These are phyloP conservation scores for Russula ochroleuca DNA, from an alignment of 768 basidiomycete genomes.

Conservation along the genomic window DNA sequence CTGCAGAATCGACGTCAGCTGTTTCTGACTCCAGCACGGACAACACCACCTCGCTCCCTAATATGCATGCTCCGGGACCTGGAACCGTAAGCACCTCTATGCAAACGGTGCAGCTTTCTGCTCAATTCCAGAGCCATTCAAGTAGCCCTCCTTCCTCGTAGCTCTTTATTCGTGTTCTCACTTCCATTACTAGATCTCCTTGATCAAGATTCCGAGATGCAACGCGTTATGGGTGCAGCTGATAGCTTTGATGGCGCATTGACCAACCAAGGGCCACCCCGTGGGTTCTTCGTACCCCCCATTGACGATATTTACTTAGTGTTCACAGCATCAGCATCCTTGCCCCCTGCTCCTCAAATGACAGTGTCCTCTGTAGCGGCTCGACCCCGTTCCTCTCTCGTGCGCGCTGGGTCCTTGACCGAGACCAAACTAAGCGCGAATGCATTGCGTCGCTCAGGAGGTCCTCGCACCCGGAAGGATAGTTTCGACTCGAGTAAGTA, in stretches of 20 bases:
- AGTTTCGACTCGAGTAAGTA: conserved; percentile 21
- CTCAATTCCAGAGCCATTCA: conserved; percentile 23
- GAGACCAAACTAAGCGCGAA: conserved; percentile 22
- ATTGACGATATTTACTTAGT: neutral
- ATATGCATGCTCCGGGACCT: conserved; percentile 11
- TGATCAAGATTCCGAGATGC: conserved; percentile 28
- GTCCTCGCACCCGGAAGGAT: conserved; percentile 6
- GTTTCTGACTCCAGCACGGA: conserved; percentile 19
- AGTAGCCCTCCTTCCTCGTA: conserved; percentile 6
- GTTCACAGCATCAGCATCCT: conserved; percentile 1
- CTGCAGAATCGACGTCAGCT: conserved; percentile 18
- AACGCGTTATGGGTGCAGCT: conserved; percentile 24
- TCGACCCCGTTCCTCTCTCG: conserved; percentile 19
- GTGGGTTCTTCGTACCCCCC: conserved; percentile 10
- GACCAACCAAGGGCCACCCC: conserved; percentile 14
- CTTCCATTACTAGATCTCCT: conserved; percentile 23
- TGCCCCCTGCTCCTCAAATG: conserved; percentile 10
- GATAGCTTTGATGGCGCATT: conserved; percentile 25
- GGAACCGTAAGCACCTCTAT: conserved; percentile 16
- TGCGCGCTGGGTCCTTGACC: conserved; percentile 26
- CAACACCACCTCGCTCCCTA: conserved; percentile 19
- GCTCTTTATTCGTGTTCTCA: neutral
- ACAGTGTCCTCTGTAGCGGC: conserved; percentile 11
- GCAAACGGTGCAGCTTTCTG: conserved; percentile 26
- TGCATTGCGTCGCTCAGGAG: conserved; percentile 12